Base-by-base conservation (phyloP, 345 rosid species). In the Odontarrhena argentea region DNA sequence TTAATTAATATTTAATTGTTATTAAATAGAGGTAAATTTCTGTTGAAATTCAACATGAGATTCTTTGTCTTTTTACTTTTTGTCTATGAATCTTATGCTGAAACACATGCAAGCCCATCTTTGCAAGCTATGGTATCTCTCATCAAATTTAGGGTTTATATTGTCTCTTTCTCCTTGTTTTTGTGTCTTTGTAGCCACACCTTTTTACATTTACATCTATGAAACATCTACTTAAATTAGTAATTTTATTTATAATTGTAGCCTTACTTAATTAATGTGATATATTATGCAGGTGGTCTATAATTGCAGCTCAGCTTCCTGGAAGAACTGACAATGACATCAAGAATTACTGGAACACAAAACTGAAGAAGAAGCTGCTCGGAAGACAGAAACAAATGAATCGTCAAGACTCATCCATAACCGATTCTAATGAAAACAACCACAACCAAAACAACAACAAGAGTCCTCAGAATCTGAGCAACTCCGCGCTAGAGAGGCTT, bases 321-420 rank as follows among this genome's bases (percentile, higher is more conserved):
- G 99, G 99, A 70, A 84, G 99, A 69, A 94, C 99, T n/a, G 99
- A 94, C 69, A 91, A 94, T 64, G 99, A 94, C 68, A 87, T 94
- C 13, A 94, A 94, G 73, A 94, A 94, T 70, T 88, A 94, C 65
- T 94, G 99, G 99, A 94, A 94, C 84, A 91, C 97, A 30, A 87
- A 87, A 67, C 56, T 94, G 84, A 94, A 94, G 95, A 94, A 94
- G 81, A 94, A 91, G 58, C 82, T 94, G 11, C 85, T 94, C 0
- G 99, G 97, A 57, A 81, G 86, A 71, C 87, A 87, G 38, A 90
- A 88, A 58, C 96, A 88, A 50, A 67, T 74, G 76, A 42, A 76
- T 67, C 72, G 67, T 37, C 69, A 77, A 61, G 84, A 78, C 53
- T 74, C 22, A 18, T 18, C 77, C 6, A 74, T 54, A 5, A 41